These are phyloP conservation scores for Pterocarpus macrocarpus DNA, from an alignment of 306 rosid genomes.

Conservation along the genomic window DNA sequence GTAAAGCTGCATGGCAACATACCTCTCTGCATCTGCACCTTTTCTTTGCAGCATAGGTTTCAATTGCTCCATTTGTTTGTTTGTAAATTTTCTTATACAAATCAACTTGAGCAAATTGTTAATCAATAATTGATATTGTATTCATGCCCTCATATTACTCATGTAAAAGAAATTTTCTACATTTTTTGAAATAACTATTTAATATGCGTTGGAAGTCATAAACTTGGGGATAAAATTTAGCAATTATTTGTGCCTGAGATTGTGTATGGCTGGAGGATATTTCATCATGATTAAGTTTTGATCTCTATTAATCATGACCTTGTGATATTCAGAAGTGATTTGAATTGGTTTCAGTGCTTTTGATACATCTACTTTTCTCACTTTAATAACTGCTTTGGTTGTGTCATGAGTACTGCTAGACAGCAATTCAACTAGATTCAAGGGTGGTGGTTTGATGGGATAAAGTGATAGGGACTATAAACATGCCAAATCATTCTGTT, in stretches of 20 bases:
- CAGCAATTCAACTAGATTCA: too few relatives aligned
- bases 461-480: background rate
- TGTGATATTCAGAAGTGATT: background rate
- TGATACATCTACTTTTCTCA: too few relatives aligned
- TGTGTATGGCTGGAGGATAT: background rate
- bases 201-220: background rate
- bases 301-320: background rate
- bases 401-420: too few relatives aligned
- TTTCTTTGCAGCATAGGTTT: background rate
- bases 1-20: constrained; percentile 28
- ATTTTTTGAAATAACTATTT: background rate
- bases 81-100: background rate
- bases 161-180: background rate
- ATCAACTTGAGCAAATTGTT: constrained; percentile 17
- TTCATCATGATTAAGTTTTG: background rate
- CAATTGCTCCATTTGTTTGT: constrained; percentile 21
- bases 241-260: background rate
- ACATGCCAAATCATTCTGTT: background rate
- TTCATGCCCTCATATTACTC: constrained; percentile 4
- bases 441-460: too few relatives aligned
- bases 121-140: constrained; percentile 11
- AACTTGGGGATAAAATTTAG: background rate
- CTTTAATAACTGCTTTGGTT: too few relatives aligned
- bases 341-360: too few relatives aligned
- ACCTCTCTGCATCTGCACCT: background rate